Evolutionary conservation across 306 rosid genomes (phyloP), one percentile per base, ranked within the genome.

Genomic region (Morella rubra): DNA sequence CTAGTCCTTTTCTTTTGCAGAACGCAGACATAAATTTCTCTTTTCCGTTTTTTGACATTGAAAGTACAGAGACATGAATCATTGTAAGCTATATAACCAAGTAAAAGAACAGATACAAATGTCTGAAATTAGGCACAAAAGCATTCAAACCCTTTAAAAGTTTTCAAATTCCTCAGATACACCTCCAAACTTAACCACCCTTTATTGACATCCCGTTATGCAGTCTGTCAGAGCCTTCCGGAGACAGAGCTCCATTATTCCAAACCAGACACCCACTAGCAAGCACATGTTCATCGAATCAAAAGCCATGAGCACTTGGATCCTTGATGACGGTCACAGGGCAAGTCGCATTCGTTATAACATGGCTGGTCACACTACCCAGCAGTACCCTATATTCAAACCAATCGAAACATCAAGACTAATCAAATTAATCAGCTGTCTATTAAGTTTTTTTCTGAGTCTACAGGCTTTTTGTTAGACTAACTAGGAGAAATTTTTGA

Each of bases 281-380:
- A 80, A 65, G 64, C 58, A 8, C 64, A 79, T 8, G n/a, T 65
- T 4, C 4, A 8, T 8, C 53, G 22, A 47, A 68, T 83, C 81
- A 84, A 79, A 4, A 0, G 13, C 84, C 81, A 16, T 80, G 69
- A 79, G 81, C 77, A 16, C 2, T 46, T 9, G 71, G 10, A 45
- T 83, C 80, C 52, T 88, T 88, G 41, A 83, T 86, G 69, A 88
- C 47, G 15, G 87, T 88, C 59, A 85, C 85, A 5, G 91, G 88
- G 76, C 86, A 81, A 77, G 1, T 67, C 6, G 86, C 91, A 76
- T 88, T 85, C 54, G 85, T 4, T 49, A 81, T 55, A 41, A 88
- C 89, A n/a, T 79, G 77, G 64, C 22, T 85, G 71, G 84, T 85
- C 64, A 88, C 91, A 76, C 91, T 88, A 73, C 89, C 91, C 83